Evolutionary conservation across 108 stramenopile species (phyloP).

Genomic region (Nitzschia inconspicua): DNA sequence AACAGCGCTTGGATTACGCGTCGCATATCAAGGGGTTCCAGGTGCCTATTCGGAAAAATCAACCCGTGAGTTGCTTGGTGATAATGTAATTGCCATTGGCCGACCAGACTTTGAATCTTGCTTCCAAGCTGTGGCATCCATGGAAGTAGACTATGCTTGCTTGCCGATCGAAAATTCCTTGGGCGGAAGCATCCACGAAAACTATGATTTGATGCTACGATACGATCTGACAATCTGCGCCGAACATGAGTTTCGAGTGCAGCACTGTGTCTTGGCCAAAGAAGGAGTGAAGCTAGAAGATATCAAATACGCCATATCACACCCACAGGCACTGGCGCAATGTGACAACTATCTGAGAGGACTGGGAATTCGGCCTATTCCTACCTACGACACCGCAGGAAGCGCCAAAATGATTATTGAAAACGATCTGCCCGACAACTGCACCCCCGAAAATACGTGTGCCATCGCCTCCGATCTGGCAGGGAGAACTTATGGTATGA

Average conservation of each 20-base stretch:
- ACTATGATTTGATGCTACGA: constrained; percentile 95
- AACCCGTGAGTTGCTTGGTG: constrained; percentile 86
- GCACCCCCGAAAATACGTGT: constrained; percentile 86
- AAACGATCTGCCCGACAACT: constrained; percentile 54
- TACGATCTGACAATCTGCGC: constrained; percentile 85
- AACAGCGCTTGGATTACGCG: constrained; percentile 46
- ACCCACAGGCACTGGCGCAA: constrained; percentile 97
- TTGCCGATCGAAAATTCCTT: constrained; percentile 96
- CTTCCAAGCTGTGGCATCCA: constrained; percentile 92
- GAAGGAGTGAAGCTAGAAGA: constrained; percentile 67
- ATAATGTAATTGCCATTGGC: constrained; percentile 80
- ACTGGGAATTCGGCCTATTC: constrained; percentile 68
- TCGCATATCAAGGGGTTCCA: constrained; percentile 95
- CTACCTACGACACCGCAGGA: constrained; percentile 96
- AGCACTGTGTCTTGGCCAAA: constrained; percentile 87
- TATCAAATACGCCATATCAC: constrained; percentile 90
- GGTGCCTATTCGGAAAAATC: constrained; percentile 98
- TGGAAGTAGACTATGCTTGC: constrained; percentile 93
- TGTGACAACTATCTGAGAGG: constrained; percentile 94
- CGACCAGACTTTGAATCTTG: constrained; percentile 91
- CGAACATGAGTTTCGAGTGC: constrained; percentile 95
- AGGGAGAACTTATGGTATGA: constrained; percentile 84
- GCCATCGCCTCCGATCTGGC: constrained; percentile 95
- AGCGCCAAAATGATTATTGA: constrained; percentile 93
- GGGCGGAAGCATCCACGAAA: constrained; percentile 97